Evolutionary conservation across 1,284 basidiomycete species (phyloP).

Genomic region (Leccinum solheimii): DNA sequence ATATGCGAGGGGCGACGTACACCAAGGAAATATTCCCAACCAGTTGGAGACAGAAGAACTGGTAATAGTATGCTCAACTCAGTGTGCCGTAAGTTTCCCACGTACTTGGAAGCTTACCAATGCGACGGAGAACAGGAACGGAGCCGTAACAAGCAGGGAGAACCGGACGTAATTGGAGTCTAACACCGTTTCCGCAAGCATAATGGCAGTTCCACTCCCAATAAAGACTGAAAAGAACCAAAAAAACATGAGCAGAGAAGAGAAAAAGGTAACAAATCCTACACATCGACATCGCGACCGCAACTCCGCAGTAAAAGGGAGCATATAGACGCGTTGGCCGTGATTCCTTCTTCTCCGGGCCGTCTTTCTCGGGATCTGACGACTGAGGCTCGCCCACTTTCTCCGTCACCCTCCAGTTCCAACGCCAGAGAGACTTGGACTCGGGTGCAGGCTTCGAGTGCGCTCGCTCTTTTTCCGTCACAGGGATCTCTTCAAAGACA

Average conservation of each 20-base stretch:
- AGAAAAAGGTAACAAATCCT: slow-evolving; percentile 43
- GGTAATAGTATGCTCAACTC: slow-evolving; percentile 28
- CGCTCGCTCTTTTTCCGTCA: slow-evolving; percentile 36
- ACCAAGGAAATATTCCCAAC: slow-evolving; percentile 57
- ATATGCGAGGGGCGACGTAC: slow-evolving; percentile 8
- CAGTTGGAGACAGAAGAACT: slow-evolving; percentile 67
- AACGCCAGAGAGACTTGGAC: slow-evolving; percentile 27
- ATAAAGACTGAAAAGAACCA: slow-evolving; percentile 54
- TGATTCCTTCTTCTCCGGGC: slow-evolving; percentile 33
- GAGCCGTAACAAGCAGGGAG: slow-evolving; percentile 60
- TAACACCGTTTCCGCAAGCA: slow-evolving; percentile 69
- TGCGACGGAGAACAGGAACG: slow-evolving; percentile 73
- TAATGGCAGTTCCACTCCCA: slow-evolving; percentile 50
- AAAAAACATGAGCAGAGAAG: slow-evolving; percentile 4
- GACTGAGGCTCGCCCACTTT: slow-evolving; percentile 28
- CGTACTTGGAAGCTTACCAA: slow-evolving; percentile 47
- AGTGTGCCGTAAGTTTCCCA: slow-evolving; percentile 1
- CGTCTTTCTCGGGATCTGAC: slow-evolving; percentile 50
- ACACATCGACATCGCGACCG: slow-evolving; percentile 54
- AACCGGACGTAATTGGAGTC: slow-evolving; percentile 69
- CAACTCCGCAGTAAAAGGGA: slow-evolving; percentile 75
- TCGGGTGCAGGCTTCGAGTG: slow-evolving; percentile 11
- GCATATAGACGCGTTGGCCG: slow-evolving; percentile 74
- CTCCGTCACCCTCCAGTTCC: slow-evolving; percentile 31
- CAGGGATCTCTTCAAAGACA: slow-evolving; percentile 11